These are phyloP conservation scores for Neoascochyta sp. DNA, from an alignment of 2,329 filamentous ascomycete species.

Conservation along the genomic window DNA sequence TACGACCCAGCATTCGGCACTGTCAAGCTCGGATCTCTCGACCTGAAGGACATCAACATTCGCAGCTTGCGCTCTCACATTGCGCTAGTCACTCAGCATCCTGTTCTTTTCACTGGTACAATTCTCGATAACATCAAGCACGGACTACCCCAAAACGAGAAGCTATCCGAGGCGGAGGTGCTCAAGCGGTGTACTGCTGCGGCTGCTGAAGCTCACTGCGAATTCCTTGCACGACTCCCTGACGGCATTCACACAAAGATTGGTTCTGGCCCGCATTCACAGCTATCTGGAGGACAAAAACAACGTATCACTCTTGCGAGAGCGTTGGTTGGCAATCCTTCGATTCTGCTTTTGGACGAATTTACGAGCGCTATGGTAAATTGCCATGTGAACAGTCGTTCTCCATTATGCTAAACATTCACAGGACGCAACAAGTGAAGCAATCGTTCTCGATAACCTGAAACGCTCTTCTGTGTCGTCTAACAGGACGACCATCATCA, in stretches of 20 bases:
- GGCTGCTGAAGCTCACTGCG: conserved; percentile 54
- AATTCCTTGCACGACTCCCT: conserved; percentile 36
- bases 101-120: conserved; percentile 33
- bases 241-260: conserved; percentile 34
- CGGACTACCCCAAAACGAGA: conserved; percentile 20
- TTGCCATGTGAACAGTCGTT: too few species aligned
- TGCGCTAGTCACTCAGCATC: conserved; percentile 34
- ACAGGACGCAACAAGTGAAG: conserved; percentile 28
- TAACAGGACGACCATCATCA: conserved; percentile 35
- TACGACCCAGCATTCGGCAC: conserved; percentile 34
- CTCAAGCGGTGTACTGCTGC: conserved; percentile 47
- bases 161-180: conserved; percentile 37
- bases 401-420: too few species aligned
- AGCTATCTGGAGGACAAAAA: conserved; percentile 39
- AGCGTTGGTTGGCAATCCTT: conserved; percentile 32
- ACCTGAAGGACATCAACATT: conserved; percentile 29
- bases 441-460: conserved; percentile 31
- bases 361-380: conserved; percentile 38
- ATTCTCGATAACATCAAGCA: conserved; percentile 38
- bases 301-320: conserved; percentile 39
- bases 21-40: conserved; percentile 24
- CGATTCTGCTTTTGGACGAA: conserved; percentile 36
- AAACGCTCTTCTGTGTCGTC: conserved; percentile 24
- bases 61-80: conserved; percentile 31
- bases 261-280: conserved; percentile 31